These are phyloP conservation scores for Yarrowia divulgata DNA, from an alignment of 805 yeast species.

Conservation along the genomic window DNA sequence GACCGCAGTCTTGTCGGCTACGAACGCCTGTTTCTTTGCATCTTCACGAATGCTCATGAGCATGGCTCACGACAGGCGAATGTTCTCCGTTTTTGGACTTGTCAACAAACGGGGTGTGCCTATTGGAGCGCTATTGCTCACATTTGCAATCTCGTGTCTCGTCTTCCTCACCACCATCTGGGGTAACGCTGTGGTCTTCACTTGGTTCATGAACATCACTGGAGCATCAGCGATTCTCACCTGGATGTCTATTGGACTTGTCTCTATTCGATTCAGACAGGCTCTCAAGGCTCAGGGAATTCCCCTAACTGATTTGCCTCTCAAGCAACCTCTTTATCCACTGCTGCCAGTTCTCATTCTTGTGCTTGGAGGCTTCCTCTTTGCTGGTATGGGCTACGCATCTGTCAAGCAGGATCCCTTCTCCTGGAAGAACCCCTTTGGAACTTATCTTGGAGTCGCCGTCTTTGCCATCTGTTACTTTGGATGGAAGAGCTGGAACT, in stretches of 20 bases:
- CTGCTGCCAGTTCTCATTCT: conserved; percentile 20
- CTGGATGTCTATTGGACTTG: conserved; percentile 64
- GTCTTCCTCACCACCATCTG: conserved; percentile 71
- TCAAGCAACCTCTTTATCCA: conserved; percentile 12
- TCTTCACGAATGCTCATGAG: conserved; percentile 60
- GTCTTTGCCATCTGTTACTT: conserved; percentile 55
- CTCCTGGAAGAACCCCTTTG: conserved; percentile 55
- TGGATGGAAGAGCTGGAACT: conserved; percentile 49
- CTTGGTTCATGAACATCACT: conserved; percentile 69
- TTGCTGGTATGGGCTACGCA: conserved; percentile 53
- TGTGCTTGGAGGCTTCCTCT: conserved; percentile 20
- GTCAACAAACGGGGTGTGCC: conserved; percentile 66
- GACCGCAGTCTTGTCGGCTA: conserved; percentile 66
- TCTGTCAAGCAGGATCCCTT: conserved; percentile 44
- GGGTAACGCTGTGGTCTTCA: conserved; percentile 62
- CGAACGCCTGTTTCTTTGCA: conserved; percentile 68
- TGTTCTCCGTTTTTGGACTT: conserved; percentile 59
- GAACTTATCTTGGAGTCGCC: conserved; percentile 56
- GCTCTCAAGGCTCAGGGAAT: conserved; percentile 52
- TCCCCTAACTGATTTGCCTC: conserved; percentile 20
- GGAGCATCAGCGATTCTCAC: conserved; percentile 69
- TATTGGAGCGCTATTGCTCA: conserved; percentile 59
- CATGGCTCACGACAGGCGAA: conserved; percentile 63
- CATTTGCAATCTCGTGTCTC: conserved; percentile 64
- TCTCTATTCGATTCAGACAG: conserved; percentile 65